Percentiles rank a stretch among this genome's conserved stretches.
Conservation (phyloP, 78 protist genomes). For the Blattamonas nauphoetae region DNA sequence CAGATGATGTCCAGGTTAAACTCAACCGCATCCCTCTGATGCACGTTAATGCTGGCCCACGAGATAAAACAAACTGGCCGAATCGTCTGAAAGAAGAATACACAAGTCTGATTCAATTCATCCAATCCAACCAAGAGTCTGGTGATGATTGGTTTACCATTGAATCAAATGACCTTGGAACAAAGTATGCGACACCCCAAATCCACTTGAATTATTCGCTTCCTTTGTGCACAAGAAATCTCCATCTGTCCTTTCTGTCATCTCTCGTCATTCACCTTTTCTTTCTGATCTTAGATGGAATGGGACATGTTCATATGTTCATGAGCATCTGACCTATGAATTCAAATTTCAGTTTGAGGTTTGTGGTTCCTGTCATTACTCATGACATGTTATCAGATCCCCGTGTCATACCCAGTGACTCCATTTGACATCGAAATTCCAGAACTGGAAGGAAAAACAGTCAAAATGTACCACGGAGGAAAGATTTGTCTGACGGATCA, state of each 20-base stretch:
- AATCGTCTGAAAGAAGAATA: conserved; percentile 79
- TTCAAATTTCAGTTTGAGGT: conserved; percentile 82
- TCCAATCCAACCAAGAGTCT: conserved; percentile 6
- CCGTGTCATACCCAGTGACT: conserved; percentile 77
- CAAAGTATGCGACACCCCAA: conserved; percentile 49
- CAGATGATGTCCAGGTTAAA: no score
- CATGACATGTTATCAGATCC: conserved; percentile 37
- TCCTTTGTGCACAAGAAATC: not conserved
- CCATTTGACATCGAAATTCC: conserved; percentile 81
- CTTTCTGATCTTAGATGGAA: conserved; percentile 44
- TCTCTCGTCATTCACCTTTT: not conserved
- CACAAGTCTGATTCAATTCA: conserved; percentile 45
- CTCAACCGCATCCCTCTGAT: not conserved
- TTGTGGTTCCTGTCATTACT: not conserved
- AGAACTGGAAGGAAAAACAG: conserved; percentile 80
- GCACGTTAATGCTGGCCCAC: conserved; percentile 61
- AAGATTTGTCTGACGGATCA: conserved; percentile 85
- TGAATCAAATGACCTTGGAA: conserved; percentile 61
- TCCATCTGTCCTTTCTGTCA: not conserved
- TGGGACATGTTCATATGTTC: conserved; percentile 69
- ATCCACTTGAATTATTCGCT: not conserved
- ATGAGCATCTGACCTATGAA: conserved; percentile 65
- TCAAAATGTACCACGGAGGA: conserved; percentile 84
- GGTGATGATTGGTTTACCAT: conserved; percentile 79
- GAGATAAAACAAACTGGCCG: conserved; percentile 77